A percentile compares a stretch with the other conserved stretches of the same genome.
Evolutionary conservation across 345 rosid genomes (phyloP).

Genomic region (Salix koriyanagi): DNA sequence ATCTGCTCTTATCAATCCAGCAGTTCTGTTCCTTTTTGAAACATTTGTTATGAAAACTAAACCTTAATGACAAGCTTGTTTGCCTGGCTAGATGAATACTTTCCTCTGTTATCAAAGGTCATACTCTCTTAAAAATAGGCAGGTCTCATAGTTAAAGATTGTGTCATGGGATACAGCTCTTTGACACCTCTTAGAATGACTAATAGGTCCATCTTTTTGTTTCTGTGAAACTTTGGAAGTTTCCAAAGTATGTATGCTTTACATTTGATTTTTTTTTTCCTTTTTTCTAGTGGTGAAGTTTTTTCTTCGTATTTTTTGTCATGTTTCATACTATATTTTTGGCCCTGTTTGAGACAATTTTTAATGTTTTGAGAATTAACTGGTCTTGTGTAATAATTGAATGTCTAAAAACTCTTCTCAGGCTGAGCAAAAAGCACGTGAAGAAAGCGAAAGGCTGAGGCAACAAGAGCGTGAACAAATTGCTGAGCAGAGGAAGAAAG

Average conservation of each 20-base stretch:
- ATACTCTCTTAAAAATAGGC: neutral
- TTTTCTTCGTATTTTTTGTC: neutral
- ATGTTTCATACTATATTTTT: neutral
- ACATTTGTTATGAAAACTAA: neutral
- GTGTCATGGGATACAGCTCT: neutral
- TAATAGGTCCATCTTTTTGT: neutral
- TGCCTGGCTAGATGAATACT: neutral
- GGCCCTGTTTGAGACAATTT: neutral
- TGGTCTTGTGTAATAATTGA: neutral
- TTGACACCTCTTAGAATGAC: neutral
- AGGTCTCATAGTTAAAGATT: too few relatives aligned
- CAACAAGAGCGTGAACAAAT: slow-evolving; percentile 80
- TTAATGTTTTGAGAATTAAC: neutral
- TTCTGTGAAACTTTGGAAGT: neutral
- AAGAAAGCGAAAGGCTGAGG: slow-evolving; percentile 88
- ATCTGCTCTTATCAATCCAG: neutral
- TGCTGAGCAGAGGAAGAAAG: slow-evolving; percentile 80
- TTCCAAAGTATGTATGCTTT: neutral
- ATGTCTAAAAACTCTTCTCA: slow-evolving; percentile 18
- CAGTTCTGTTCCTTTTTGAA: neutral
- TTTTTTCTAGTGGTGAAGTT: neutral
- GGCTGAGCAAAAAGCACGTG: slow-evolving; percentile 91
- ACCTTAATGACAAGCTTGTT: neutral
- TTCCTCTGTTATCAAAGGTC: neutral
- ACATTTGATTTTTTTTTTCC: neutral